Percentiles rank a stretch among this genome's conserved stretches.
Conservation (phyloP, 129 eudicot species). For the Arctium minus region DNA sequence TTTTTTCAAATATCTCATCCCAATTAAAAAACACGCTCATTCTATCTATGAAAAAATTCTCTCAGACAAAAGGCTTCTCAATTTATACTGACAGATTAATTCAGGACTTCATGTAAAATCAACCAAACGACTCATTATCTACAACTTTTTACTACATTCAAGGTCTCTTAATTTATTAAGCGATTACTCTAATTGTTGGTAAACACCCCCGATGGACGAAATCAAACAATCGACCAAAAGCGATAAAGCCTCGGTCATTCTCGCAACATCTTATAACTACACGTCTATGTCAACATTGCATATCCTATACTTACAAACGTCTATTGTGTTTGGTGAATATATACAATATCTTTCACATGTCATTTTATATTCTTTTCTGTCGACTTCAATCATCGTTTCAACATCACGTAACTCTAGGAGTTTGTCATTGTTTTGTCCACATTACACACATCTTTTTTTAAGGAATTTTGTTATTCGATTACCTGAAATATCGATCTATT, state of each 20-base stretch:
- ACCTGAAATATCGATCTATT: not conserved
- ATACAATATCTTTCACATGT: not conserved
- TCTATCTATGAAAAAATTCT: too few species aligned
- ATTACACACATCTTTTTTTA: not conserved
- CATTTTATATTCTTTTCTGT: not conserved
- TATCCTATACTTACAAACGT: not conserved
- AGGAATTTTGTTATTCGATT: not conserved
- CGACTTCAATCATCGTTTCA: not conserved
- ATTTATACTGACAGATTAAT: too few species aligned
- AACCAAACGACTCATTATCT: too few species aligned
- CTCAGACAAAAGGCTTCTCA: too few species aligned
- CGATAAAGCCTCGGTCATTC: not conserved
- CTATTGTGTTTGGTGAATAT: not conserved
- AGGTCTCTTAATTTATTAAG: not conserved
- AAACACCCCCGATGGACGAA: not conserved
- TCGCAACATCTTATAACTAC: not conserved
- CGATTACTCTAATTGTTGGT: not conserved
- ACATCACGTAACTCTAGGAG: not conserved
- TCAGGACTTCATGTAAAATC: too few species aligned
- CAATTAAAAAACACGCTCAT: too few species aligned
- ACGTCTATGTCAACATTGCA: not conserved
- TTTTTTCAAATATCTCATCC: too few species aligned
- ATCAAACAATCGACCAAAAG: not conserved
- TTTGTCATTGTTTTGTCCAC: not conserved
- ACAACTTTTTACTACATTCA: too few species aligned